Conservation (phyloP, 1,139 yeast species). For the Pichia sp. region DNA sequence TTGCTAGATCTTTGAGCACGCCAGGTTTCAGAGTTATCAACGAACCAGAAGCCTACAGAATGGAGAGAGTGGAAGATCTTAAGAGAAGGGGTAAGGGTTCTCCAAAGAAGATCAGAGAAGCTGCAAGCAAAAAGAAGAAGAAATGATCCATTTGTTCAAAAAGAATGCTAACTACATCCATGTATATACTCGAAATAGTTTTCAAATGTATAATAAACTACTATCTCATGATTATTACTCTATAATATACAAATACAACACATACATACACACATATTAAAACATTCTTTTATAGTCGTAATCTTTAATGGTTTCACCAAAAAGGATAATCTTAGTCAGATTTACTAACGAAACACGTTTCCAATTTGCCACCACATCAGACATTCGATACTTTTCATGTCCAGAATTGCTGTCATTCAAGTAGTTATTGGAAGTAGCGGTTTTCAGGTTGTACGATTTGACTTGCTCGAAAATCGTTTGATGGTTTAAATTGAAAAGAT, state of each 20-base stretch:
- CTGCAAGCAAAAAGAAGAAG: slow-evolving; percentile 39
- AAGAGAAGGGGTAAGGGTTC: slow-evolving; percentile 92
- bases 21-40: slow-evolving; percentile 48
- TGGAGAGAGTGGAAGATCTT: slow-evolving; percentile 60
- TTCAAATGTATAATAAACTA: slow-evolving; percentile 2
- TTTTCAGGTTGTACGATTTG: not conserved
- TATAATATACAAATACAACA: not conserved
- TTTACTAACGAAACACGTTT: slow-evolving; percentile 20
- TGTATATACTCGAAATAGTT: slow-evolving; percentile 5
- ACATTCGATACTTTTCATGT: slow-evolving; percentile 2
- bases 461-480: slow-evolving; percentile 9
- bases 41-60: slow-evolving; percentile 68
- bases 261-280: slow-evolving; percentile 14
- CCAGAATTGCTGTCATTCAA: not conserved
- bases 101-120: slow-evolving; percentile 68
- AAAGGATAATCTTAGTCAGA: slow-evolving; percentile 20
- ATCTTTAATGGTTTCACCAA: slow-evolving; percentile 29
- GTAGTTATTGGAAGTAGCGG: not conserved
- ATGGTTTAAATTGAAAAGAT: slow-evolving; percentile 24
- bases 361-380: slow-evolving; percentile 28
- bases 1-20: slow-evolving; percentile 24
- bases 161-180: not conserved
- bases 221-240: not conserved
- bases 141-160: slow-evolving; percentile 11
- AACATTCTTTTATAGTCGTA: slow-evolving; percentile 31